Conservation (phyloP, 768 basidiomycete species). For the Mrakia gelida region DNA sequence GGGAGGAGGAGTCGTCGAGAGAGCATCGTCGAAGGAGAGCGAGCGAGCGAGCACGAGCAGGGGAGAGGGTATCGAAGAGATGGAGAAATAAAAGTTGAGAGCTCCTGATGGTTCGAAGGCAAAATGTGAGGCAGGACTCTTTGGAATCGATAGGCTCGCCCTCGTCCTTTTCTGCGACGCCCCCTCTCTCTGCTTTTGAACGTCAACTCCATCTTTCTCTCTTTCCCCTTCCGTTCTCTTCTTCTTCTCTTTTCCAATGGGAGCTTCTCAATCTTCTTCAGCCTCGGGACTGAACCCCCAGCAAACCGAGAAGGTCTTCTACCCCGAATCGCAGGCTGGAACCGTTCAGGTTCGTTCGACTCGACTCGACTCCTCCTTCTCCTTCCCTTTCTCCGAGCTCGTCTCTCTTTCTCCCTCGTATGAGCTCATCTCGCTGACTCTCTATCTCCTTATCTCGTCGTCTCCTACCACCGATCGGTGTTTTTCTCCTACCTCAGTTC, state of each 20-base stretch:
- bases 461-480: neutral
- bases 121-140: neutral
- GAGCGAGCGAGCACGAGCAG: neutral
- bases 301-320: conserved; percentile 22
- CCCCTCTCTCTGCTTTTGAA: neutral
- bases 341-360: conserved; percentile 40
- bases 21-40: neutral
- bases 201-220: neutral
- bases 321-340: conserved; percentile 24
- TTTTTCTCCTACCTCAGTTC: conserved; percentile 37
- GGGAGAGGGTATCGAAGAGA: neutral
- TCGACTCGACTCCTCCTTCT: neutral
- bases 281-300: neutral
- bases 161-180: neutral
- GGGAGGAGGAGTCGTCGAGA: neutral
- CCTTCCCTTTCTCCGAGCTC: neutral
- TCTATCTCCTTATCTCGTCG: neutral
- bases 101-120: neutral
- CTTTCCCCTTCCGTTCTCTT: neutral
- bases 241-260: conserved; percentile 9
- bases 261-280: conserved; percentile 23
- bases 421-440: neutral
- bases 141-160: neutral
- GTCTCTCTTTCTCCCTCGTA: neutral
- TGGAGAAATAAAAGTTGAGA: neutral